Conservation (phyloP, 2,329 filamentous ascomycete genomes). For the Rutstroemia sydowiana region DNA sequence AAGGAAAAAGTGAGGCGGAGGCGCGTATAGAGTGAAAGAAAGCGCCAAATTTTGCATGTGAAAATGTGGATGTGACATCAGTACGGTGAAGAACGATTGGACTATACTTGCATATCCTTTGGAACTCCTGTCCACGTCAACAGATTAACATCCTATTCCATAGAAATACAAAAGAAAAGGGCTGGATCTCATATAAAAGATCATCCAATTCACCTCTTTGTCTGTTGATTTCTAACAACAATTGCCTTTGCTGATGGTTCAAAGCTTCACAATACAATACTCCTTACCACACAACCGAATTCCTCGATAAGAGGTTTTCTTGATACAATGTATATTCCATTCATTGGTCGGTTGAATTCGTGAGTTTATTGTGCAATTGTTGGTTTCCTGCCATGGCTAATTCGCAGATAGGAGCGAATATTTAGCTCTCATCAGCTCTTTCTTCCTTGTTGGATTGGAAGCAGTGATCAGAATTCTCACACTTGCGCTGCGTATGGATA, state of each 20-base stretch:
- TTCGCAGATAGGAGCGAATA: slow-evolving; percentile 63
- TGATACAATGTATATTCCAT: slow-evolving; percentile 32
- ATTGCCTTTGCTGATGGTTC: not conserved
- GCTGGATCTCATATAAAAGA: not conserved
- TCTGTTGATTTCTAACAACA: not conserved
- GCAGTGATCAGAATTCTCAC: slow-evolving; percentile 78
- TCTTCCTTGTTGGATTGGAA: slow-evolving; percentile 76
- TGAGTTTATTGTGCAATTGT: slow-evolving; percentile 20
- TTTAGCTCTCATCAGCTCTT: slow-evolving; percentile 74
- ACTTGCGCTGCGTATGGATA: slow-evolving; percentile 69
- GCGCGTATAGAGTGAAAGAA: not conserved
- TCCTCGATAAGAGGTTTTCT: not conserved
- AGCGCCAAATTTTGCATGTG: not conserved
- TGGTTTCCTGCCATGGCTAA: slow-evolving; percentile 3
- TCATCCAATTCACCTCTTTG: not conserved
- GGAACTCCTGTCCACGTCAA: slow-evolving; percentile 7
- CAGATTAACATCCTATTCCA: not conserved
- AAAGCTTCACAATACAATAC: not conserved
- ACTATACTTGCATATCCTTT: not conserved
- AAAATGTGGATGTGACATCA: slow-evolving; percentile 8
- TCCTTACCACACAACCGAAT: slow-evolving; percentile 5
- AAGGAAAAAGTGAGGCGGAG: not conserved
- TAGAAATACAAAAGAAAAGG: not conserved
- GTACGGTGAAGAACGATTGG: slow-evolving; percentile 1
- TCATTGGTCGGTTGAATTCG: slow-evolving; percentile 36